Percentiles rank a stretch among this genome's conserved stretches.
Evolutionary conservation across 306 rosid genomes (phyloP).

Genomic region (Prunus persica): Prunus_persica_NCBIv2 NC_034009.1:38809501-38810000

Average conservation of each 20-base stretch:
- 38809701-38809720: slow-evolving; percentile 65
- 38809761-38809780: slow-evolving; percentile 37
- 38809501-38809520: slow-evolving; percentile 70
- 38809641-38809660: slow-evolving; percentile 49
- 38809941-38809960: slow-evolving; percentile 61
- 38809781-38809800: slow-evolving; percentile 65
- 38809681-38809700: slow-evolving; percentile 53
- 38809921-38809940: slow-evolving; percentile 67
- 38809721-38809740: slow-evolving; percentile 89
- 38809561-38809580: too few relatives aligned
- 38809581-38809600: neutral
- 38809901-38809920: slow-evolving; percentile 78
- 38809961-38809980: slow-evolving; percentile 64
- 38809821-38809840: slow-evolving; percentile 57
- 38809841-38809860: slow-evolving; percentile 47
- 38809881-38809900: slow-evolving; percentile 81
- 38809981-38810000: slow-evolving; percentile 69
- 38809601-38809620: neutral
- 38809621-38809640: slow-evolving; percentile 12
- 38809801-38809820: slow-evolving; percentile 72
- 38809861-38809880: slow-evolving; percentile 59
- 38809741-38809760: slow-evolving; percentile 70
- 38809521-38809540: slow-evolving; percentile 16
- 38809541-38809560: neutral
- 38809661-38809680: slow-evolving; percentile 62